Conservation (phyloP, 1,284 basidiomycete genomes). For the Cutaneotrichosporon sp. region DNA sequence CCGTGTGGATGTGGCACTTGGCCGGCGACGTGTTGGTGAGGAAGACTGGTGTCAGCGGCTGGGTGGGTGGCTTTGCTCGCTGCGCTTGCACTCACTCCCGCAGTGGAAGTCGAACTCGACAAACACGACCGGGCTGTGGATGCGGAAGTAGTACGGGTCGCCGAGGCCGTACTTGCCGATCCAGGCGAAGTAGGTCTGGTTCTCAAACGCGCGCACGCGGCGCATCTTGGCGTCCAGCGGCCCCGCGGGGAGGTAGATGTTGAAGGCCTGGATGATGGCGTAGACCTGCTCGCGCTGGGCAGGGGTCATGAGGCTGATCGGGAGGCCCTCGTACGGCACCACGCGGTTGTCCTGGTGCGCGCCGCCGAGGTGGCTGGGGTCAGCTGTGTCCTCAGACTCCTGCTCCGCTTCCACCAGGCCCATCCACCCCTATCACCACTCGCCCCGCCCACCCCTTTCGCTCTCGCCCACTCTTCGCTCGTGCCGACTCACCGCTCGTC, state of each 20-base stretch:
- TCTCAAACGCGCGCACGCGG: slow-evolving; percentile 29
- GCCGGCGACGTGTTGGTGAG: slow-evolving; percentile 50
- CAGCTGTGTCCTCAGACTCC: background rate
- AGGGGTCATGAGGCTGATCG: slow-evolving; percentile 34
- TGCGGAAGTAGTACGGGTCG: slow-evolving; percentile 51
- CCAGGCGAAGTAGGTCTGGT: slow-evolving; percentile 49
- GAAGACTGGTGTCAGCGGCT: slow-evolving; percentile 35
- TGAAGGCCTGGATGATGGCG: slow-evolving; percentile 44
- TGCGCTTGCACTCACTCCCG: slow-evolving; percentile 35
- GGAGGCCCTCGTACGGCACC: slow-evolving; percentile 45
- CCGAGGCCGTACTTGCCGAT: slow-evolving; percentile 45
- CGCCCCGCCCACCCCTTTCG: too few species aligned
- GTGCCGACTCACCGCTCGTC: slow-evolving; percentile 36
- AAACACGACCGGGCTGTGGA: slow-evolving; percentile 47
- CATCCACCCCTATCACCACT: too few species aligned
- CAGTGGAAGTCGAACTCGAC: slow-evolving; percentile 53
- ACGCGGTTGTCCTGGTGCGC: slow-evolving; percentile 48
- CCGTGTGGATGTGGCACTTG: slow-evolving; percentile 51
- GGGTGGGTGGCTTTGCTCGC: background rate
- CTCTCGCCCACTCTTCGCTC: too few species aligned
- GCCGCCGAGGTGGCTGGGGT: slow-evolving; percentile 36
- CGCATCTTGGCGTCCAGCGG: slow-evolving; percentile 36
- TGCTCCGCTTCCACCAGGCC: too few species aligned
- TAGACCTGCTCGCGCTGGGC: slow-evolving; percentile 39
- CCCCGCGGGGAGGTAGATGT: slow-evolving; percentile 42